Percentiles rank a stretch among this genome's conserved stretches.
These are phyloP conservation scores for Malus sieversii DNA, from an alignment of 306 rosid species.

Conservation along the genomic window DNA sequence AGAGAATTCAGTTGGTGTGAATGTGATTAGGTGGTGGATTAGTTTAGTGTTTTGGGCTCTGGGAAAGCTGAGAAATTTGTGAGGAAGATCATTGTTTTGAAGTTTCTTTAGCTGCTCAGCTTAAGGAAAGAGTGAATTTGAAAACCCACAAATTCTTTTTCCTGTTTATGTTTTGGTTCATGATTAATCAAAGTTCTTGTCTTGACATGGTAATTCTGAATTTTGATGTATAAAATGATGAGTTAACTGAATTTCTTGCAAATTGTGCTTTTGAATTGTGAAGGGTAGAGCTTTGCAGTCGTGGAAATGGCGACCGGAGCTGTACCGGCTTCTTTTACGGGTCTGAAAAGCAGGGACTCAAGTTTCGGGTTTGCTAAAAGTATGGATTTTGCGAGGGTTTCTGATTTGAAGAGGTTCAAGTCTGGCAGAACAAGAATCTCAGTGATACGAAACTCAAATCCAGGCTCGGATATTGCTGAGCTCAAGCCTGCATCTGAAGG, in stretches of 20 bases:
- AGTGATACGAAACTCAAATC: slow-evolving; percentile 60
- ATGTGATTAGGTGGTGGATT: background rate
- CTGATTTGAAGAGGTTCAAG: slow-evolving; percentile 49
- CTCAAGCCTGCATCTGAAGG: slow-evolving; percentile 82
- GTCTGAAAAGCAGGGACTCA: slow-evolving; percentile 52
- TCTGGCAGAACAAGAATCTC: slow-evolving; percentile 51
- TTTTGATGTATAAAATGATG: background rate
- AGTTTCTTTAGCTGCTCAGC: background rate
- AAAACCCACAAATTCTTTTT: background rate
- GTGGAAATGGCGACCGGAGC: slow-evolving; percentile 67
- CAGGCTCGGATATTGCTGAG: slow-evolving; percentile 66
- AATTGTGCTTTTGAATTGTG: slow-evolving; percentile 23
- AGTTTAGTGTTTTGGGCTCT: background rate
- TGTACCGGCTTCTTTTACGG: slow-evolving; percentile 57
- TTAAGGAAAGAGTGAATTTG: background rate
- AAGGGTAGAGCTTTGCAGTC: slow-evolving; percentile 31
- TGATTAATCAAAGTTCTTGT: background rate
- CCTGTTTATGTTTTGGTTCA: background rate
- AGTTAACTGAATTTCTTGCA: slow-evolving; percentile 1
- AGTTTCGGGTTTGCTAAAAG: slow-evolving; percentile 63
- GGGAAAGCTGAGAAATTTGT: background rate
- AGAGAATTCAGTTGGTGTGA: background rate
- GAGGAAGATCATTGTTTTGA: background rate
- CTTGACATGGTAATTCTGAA: background rate
- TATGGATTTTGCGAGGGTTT: slow-evolving; percentile 65